Evolutionary conservation across 768 basidiomycete species (phyloP).

Genomic region (Trichaptum fuscoviolaceum): DNA sequence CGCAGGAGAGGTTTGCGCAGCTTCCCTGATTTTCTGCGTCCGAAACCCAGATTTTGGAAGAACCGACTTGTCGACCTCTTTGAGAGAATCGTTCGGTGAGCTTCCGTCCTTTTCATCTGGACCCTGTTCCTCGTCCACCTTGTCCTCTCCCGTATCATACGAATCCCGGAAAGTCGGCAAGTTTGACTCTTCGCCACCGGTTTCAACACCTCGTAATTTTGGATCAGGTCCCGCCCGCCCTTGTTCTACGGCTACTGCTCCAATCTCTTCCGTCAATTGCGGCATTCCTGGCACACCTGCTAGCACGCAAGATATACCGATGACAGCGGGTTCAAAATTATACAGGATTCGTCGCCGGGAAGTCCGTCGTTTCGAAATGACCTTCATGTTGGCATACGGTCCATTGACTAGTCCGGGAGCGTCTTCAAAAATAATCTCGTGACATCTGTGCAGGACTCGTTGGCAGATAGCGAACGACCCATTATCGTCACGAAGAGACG

Average conservation of each 20-base stretch:
- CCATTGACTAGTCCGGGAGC: constrained; percentile 58
- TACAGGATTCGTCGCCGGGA: constrained; percentile 63
- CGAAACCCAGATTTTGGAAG: constrained; percentile 12
- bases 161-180: constrained; percentile 6
- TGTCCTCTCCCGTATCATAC: constrained; percentile 39
- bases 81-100: constrained; percentile 6
- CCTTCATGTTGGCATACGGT: constrained; percentile 60
- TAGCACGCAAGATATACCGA: constrained; percentile 79
- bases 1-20: constrained; percentile 70
- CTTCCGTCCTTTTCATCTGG: constrained; percentile 12
- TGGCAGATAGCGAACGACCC: constrained; percentile 88
- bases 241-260: constrained; percentile 85
- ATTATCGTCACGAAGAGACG: constrained; percentile 50
- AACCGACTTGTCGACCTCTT: constrained; percentile 10
- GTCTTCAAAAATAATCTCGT: constrained; percentile 95
- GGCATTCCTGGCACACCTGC: constrained; percentile 80
- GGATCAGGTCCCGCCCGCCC: constrained; percentile 69
- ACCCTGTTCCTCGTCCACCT: constrained; percentile 29
- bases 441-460: constrained; percentile 83
- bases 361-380: constrained; percentile 45
- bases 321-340: constrained; percentile 66
- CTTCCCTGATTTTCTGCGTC: constrained; percentile 44
- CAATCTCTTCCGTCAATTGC: constrained; percentile 62
- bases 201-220: constrained; percentile 44
- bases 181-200: constrained; percentile 30